Base-by-base conservation (phyloP, 2,329 filamentous ascomycete genomes). In the Thermothelomyces thermophilus region DNA sequence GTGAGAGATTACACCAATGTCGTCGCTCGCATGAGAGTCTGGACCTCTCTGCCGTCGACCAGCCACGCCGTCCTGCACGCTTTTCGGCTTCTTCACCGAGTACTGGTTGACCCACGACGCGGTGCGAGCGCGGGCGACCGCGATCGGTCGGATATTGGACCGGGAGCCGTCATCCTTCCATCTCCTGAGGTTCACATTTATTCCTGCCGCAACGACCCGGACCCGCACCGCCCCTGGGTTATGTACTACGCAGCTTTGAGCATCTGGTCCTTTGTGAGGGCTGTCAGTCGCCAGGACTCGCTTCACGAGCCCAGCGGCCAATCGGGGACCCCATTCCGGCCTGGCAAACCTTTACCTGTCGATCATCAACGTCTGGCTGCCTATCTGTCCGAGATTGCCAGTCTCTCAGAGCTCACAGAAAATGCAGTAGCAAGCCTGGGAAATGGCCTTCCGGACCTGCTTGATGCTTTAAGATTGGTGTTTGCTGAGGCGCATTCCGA, bases 221-320 rank as follows among this genome's bases (percentile, higher is more conserved):
- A 95, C 22, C 81, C 93, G 19, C 91, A 95, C 59, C 77, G 89
- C 22, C 87, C 90, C 0, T 95, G 90, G 89, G 86, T 94, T 37
- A 77, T 95, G 63, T 95, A 95, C 68, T 91, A 91, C 59, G 86
- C 90, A 0, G 82, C 84, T 0, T 71, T 95, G 46, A 86, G 88
- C 42, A 88, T 95, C 10, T 95, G 89, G 88, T 86, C 82, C 3
- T 95, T 91, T 62, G 88, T 88, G 2, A 89, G 83, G 60, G 87
- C 90, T 0, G 69, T 91, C 13, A 86, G 89, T 46, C 82, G 80
- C 0, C 56, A 42, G 31, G 51, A 60, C 53, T 74, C 82, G 9
- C 63, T 70, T 51, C 76, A 67, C 63, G 70, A 66, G 31, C 74
- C 80, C 53, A 65, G 63, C 28, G 79, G 70, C 1, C 71, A 73